Conservation (phyloP, 495 filamentous ascomycete genomes). For the Xylaria intraflava region DNA sequence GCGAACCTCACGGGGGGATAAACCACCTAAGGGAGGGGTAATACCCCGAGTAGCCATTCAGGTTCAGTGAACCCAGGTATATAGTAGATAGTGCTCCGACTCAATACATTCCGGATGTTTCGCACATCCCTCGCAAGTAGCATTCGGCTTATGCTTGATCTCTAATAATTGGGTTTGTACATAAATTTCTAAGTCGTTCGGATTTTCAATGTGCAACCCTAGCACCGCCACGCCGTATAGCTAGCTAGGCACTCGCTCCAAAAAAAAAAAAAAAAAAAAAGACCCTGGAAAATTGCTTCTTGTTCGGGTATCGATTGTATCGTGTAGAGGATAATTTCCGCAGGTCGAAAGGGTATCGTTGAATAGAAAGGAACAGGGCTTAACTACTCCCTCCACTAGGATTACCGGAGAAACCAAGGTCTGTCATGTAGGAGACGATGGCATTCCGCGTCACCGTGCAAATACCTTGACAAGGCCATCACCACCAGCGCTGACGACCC, state of each 20-base stretch:
- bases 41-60: too few relatives aligned
- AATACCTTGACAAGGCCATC: slow-evolving; percentile 97
- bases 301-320: background rate
- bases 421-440: background rate
- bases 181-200: background rate
- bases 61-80: too few relatives aligned
- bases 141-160: background rate
- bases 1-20: too few relatives aligned
- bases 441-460: slow-evolving; percentile 36
- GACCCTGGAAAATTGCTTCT: background rate
- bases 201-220: background rate
- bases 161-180: background rate
- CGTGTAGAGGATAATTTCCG: background rate
- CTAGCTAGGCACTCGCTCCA: background rate
- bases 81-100: background rate
- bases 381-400: background rate
- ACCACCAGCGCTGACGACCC: slow-evolving; percentile 93
- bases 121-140: background rate
- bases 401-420: background rate
- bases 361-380: background rate
- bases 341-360: background rate
- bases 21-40: too few relatives aligned
- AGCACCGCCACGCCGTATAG: background rate
- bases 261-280: too few relatives aligned
- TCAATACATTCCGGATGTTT: background rate